phyloP scores from a whole-genome alignment of 1,284 basidiomycete genomes.

The Puccinia horiana region DNA sequence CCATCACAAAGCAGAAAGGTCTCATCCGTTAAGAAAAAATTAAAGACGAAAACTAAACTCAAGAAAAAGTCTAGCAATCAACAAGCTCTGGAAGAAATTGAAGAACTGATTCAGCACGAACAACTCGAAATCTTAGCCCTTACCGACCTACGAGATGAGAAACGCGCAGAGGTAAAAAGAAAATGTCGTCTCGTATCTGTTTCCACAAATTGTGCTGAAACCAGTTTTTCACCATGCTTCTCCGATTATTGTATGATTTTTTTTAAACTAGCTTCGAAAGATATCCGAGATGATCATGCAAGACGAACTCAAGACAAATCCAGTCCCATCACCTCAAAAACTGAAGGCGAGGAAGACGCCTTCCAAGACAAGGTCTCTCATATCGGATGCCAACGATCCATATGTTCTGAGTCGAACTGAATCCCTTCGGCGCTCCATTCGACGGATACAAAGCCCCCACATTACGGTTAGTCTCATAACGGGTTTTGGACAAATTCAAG shows the following conservation, averaged over 20 bases:
- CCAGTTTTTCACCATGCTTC: neutral
- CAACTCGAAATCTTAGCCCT: slow-evolving; percentile 46
- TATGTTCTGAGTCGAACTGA: slow-evolving; percentile 43
- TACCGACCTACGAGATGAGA: slow-evolving; percentile 48
- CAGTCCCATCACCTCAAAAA: slow-evolving; percentile 34
- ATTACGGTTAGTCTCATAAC: slow-evolving; percentile 16
- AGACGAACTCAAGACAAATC: slow-evolving; percentile 14
- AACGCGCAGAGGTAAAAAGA: slow-evolving; percentile 28
- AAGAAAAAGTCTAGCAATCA: neutral
- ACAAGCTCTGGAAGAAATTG: slow-evolving; percentile 10
- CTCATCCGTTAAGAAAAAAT: neutral
- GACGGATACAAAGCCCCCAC: slow-evolving; percentile 41
- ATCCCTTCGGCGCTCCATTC: slow-evolving; percentile 34
- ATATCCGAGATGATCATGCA: slow-evolving; percentile 38
- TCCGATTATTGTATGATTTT: neutral
- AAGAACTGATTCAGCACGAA: slow-evolving; percentile 44
- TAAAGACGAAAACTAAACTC: neutral
- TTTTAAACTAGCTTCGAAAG: slow-evolving; percentile 23
- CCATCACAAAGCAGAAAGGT: slow-evolving; percentile 14
- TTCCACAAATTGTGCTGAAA: neutral
- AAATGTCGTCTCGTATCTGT: neutral
- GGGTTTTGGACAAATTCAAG: neutral
- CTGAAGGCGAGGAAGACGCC: slow-evolving; percentile 37
- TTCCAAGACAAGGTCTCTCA: slow-evolving; percentile 16
- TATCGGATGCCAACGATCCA: slow-evolving; percentile 24